These are phyloP conservation scores for Cercospora canescens DNA, from an alignment of 2,329 filamentous ascomycete genomes.

Conservation along the genomic window DNA sequence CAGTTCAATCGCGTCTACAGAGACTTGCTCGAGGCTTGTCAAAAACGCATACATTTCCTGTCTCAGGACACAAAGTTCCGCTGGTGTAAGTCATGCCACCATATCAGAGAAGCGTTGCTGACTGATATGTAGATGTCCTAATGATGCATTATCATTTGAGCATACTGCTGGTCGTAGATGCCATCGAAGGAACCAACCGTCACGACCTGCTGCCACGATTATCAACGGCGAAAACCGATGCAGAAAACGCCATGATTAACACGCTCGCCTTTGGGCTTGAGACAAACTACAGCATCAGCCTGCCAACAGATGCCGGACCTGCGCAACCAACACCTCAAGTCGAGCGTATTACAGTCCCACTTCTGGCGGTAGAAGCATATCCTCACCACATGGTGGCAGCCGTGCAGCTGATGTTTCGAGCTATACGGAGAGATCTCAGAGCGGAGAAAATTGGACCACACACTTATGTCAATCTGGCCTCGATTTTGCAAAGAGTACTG, in stretches of 20 bases:
- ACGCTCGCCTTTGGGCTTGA: constrained; percentile 13
- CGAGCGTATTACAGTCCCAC: constrained; percentile 1
- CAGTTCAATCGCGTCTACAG: constrained; percentile 13
- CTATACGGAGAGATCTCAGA: constrained; percentile 11
- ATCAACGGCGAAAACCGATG: constrained; percentile 7
- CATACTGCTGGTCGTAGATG: constrained; percentile 13
- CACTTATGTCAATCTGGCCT: constrained; percentile 1
- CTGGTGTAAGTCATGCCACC: background rate
- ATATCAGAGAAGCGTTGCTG: background rate
- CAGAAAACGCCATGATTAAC: constrained; percentile 11
- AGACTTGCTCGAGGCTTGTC: constrained; percentile 12
- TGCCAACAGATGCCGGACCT: background rate
- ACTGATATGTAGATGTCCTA: background rate
- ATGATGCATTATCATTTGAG: constrained; percentile 11
- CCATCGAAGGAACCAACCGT: constrained; percentile 10
- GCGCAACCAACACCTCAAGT: background rate
- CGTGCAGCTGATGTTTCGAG: constrained; percentile 16
- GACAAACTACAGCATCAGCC: constrained; percentile 7
- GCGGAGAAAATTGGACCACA: constrained; percentile 5
- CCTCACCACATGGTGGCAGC: constrained; percentile 14
- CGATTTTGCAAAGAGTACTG: constrained; percentile 3
- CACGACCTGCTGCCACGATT: constrained; percentile 10
- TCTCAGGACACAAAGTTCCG: constrained; percentile 14
- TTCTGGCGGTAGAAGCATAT: constrained; percentile 14
- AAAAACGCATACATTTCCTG: constrained; percentile 11